Conservation (phyloP, 805 yeast genomes). For the Scheffersomyces spartinae region DNA sequence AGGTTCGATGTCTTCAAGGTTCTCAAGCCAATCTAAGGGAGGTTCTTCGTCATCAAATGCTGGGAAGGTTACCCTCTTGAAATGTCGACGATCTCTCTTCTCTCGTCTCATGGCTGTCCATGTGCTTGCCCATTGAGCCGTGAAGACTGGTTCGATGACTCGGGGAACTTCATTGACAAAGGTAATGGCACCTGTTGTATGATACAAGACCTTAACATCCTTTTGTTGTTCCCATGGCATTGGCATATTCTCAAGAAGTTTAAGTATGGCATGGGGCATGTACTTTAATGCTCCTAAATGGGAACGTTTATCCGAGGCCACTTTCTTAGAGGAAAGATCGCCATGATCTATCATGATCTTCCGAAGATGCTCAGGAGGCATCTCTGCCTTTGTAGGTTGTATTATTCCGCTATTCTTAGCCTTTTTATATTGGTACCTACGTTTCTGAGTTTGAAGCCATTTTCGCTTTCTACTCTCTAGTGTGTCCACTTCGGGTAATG, state of each 20-base stretch:
- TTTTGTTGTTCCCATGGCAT: constrained; percentile 93
- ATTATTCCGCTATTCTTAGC: constrained; percentile 31
- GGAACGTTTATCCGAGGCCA: constrained; percentile 75
- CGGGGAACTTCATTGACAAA: constrained; percentile 88
- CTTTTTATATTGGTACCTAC: constrained; percentile 30
- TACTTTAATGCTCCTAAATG: constrained; percentile 86
- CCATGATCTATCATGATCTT: constrained; percentile 76
- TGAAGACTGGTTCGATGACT: constrained; percentile 83
- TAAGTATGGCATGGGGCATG: constrained; percentile 90
- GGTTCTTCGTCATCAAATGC: constrained; percentile 98
- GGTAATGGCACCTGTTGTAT: constrained; percentile 86
- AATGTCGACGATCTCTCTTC: constrained; percentile 80
- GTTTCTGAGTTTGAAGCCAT: constrained; percentile 58
- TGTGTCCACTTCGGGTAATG: constrained; percentile 20
- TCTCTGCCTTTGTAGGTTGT: constrained; percentile 55
- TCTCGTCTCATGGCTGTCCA: constrained; percentile 94
- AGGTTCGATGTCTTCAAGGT: constrained; percentile 61
- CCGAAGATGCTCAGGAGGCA: constrained; percentile 91
- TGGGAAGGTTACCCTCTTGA: constrained; percentile 88
- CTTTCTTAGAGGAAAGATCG: constrained; percentile 69
- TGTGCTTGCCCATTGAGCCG: constrained; percentile 90
- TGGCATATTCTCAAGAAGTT: constrained; percentile 90
- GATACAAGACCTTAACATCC: constrained; percentile 83
- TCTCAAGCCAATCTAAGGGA: constrained; percentile 73
- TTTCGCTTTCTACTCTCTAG: constrained; percentile 39